Conservation (phyloP, 176 grass and related monocot species). For the Sorghum bicolor region Sorghum_bicolor_NCBIv3 NC_012871.2:67276501-67277000, state of each 20-base stretch:
- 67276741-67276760: conserved; percentile 2
- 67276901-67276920: conserved; percentile 7
- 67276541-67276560: not conserved
- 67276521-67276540: not conserved
- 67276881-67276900: not conserved
- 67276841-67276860: conserved; percentile 1
- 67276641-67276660: conserved; percentile 34
- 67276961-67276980: not conserved
- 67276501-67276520: not conserved
- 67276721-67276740: conserved; percentile 73
- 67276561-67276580: not conserved
- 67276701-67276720: conserved; percentile 48
- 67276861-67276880: conserved; percentile 8
- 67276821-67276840: not conserved
- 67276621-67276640: conserved; percentile 22
- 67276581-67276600: not conserved
- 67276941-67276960: not conserved
- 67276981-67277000: conserved; percentile 47
- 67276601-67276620: conserved; percentile 16
- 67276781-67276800: not conserved
- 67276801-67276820: conserved; percentile 24
- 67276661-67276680: conserved; percentile 71
- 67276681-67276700: conserved; percentile 53
- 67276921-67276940: not conserved
- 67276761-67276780: conserved; percentile 20